phyloP scores from a whole-genome alignment of 176 grass and related monocot genomes.

The Bothriochloa decipiens region DNA sequence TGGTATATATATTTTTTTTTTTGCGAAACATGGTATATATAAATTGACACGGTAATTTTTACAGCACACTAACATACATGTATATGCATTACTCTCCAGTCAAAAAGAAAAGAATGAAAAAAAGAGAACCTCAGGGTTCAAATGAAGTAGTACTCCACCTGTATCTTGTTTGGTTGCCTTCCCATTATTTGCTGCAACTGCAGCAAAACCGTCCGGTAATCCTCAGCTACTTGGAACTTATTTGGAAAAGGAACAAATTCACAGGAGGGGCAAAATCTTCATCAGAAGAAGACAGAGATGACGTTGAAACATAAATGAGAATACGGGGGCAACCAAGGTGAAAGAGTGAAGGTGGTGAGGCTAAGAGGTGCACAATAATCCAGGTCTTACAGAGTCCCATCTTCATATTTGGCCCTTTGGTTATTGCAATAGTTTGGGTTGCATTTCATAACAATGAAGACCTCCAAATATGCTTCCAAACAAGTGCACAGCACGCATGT shows the following conservation, averaged over 20 bases:
- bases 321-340: not conserved
- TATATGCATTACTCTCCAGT: no score
- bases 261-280: not conserved
- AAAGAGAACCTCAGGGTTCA: no score
- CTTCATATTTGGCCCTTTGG: not conserved
- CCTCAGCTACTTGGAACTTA: no score
- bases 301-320: not conserved
- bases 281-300: not conserved
- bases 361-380: not conserved
- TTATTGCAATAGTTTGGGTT: not conserved
- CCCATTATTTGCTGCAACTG: conserved; percentile 49
- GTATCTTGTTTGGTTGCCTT: conserved; percentile 34
- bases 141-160: no score
- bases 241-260: not conserved
- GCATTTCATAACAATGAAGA: not conserved
- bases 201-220: conserved; percentile 65
- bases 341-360: not conserved
- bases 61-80: no score
- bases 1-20: no score
- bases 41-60: no score
- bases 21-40: no score
- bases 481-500: not conserved
- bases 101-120: no score
- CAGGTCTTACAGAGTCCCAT: not conserved
- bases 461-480: not conserved